phyloP scores from a whole-genome alignment of 495 filamentous ascomycete species.

The Hyaloscypha bicolor region DNA sequence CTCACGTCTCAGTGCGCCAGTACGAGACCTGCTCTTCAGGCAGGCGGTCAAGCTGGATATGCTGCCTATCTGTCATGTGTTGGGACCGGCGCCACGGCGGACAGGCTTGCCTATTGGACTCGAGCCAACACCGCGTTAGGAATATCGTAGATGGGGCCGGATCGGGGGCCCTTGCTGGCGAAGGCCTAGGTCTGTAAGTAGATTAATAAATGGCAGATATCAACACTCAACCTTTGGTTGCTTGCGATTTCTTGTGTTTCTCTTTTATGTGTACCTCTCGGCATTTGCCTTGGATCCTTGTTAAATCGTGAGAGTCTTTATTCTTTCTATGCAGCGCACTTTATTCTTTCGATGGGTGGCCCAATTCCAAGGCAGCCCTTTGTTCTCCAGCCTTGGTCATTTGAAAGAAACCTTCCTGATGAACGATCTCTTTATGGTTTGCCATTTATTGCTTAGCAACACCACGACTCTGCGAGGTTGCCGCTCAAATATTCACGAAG shows the following conservation, averaged over 20 bases:
- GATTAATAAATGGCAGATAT: neutral
- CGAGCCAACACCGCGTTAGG: constrained; percentile 46
- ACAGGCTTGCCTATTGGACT: constrained; percentile 59
- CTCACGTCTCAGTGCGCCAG: constrained; percentile 62
- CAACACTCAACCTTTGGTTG: no score
- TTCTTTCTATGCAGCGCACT: no score
- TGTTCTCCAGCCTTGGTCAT: no score
- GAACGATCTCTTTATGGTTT: neutral
- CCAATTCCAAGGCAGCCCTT: no score
- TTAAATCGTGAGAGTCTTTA: no score
- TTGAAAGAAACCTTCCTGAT: no score
- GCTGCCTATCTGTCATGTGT: constrained; percentile 68
- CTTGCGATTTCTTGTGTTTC: no score
- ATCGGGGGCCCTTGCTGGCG: constrained; percentile 20
- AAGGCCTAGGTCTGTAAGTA: constrained; percentile 1
- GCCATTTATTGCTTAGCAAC: neutral
- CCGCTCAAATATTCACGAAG: neutral
- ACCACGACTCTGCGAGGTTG: neutral
- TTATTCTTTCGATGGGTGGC: no score
- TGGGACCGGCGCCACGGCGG: constrained; percentile 48
- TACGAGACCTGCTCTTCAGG: constrained; percentile 54
- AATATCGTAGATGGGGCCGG: constrained; percentile 24
- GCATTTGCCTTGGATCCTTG: no score
- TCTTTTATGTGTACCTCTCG: no score
- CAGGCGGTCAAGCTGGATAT: constrained; percentile 60